These are phyloP conservation scores for Rhodotorula sp. DNA, from an alignment of 1,284 basidiomycete genomes.

Conservation along the genomic window DNA sequence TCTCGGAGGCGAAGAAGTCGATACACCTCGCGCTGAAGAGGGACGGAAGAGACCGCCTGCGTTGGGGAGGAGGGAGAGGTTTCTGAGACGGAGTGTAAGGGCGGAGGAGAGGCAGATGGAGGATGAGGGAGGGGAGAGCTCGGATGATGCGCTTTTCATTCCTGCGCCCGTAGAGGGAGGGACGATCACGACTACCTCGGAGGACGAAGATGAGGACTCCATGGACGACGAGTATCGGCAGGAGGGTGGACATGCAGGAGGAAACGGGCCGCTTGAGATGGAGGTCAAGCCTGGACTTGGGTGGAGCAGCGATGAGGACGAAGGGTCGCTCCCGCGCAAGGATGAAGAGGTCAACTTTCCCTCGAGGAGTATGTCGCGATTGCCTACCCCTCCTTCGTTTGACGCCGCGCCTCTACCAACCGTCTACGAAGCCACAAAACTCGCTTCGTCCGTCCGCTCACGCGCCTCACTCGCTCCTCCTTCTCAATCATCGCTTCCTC, in stretches of 20 bases:
- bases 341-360: not conserved
- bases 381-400: not conserved
- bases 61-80: not conserved
- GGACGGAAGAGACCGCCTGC: no score
- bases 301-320: conserved; percentile 13
- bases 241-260: not conserved
- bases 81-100: not conserved
- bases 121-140: not conserved
- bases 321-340: not conserved
- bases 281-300: conserved; percentile 2
- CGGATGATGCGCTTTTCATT: conserved; percentile 6
- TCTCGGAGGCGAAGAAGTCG: not conserved
- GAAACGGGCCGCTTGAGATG: no score
- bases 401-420: no score
- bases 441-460: no score
- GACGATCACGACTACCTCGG: conserved; percentile 6
- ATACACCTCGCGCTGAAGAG: no score
- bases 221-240: not conserved
- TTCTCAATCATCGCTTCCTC: not conserved
- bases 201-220: conserved; percentile 4
- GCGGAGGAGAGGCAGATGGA: not conserved
- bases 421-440: not conserved
- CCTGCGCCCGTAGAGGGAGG: conserved; percentile 8
- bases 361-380: not conserved
- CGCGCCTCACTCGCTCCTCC: not conserved